Conservation (phyloP, 1,139 yeast species). For the Hyphopichia pseudoburtonii region DNA sequence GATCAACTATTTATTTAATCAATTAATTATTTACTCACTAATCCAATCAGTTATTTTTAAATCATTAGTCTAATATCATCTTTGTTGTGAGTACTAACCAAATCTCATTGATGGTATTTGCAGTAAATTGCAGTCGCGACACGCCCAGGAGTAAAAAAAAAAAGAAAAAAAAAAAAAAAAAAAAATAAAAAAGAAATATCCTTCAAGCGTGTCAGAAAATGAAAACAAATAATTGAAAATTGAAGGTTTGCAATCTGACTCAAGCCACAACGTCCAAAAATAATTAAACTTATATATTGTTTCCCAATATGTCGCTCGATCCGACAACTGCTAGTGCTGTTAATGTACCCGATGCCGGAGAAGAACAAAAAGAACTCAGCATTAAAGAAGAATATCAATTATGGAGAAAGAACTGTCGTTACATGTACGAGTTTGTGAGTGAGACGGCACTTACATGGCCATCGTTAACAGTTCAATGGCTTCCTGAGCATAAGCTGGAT, state of each 20-base stretch:
- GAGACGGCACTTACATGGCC: slow-evolving; percentile 84
- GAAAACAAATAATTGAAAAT: background rate
- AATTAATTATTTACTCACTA: background rate
- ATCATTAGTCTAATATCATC: too few species aligned
- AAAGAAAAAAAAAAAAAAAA: background rate
- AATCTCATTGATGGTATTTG: too few species aligned
- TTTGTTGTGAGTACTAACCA: too few species aligned
- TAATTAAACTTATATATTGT: background rate
- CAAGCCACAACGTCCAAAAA: background rate
- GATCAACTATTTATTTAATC: background rate
- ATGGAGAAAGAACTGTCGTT: slow-evolving; percentile 79
- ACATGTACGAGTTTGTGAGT: slow-evolving; percentile 77
- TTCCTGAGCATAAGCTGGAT: slow-evolving; percentile 45
- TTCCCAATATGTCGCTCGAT: slow-evolving; percentile 5
- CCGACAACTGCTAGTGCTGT: slow-evolving; percentile 1
- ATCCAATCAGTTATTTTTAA: too few species aligned
- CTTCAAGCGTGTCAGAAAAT: background rate
- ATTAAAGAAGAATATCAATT: slow-evolving; percentile 70
- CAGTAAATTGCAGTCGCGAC: too few species aligned
- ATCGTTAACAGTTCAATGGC: slow-evolving; percentile 74
- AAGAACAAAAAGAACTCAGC: slow-evolving; percentile 36
- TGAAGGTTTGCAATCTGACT: background rate
- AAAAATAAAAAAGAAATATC: background rate
- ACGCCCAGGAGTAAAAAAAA: background rate
- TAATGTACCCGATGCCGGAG: slow-evolving; percentile 6